Percentiles rank a stretch among this genome's conserved stretches.
Conservation (phyloP, 1,139 yeast species). For the Lizanozyma gosingica region DNA sequence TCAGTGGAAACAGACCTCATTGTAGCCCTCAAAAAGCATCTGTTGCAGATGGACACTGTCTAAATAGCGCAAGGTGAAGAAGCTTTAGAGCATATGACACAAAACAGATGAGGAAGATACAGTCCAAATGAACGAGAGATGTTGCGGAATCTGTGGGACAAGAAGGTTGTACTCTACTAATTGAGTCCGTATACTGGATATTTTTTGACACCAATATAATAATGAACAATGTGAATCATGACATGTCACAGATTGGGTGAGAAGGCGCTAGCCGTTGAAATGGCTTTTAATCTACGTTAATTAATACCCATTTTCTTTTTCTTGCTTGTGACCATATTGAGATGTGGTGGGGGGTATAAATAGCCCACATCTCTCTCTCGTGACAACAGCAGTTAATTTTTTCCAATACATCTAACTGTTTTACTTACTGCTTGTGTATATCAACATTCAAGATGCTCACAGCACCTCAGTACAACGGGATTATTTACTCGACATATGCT, state of each 20-base stretch:
- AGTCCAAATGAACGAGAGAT: no score
- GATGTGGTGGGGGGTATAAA: background rate
- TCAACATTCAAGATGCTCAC: no score
- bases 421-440: no score
- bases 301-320: no score
- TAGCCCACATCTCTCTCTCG: background rate
- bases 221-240: background rate
- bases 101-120: background rate
- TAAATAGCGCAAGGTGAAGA: background rate
- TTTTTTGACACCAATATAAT: no score
- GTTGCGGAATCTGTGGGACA: no score
- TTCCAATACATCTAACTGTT: background rate
- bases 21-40: background rate
- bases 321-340: no score
- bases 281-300: background rate
- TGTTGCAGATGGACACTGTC: background rate
- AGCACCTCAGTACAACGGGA: conserved; percentile 41
- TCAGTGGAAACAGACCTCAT: background rate
- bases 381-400: background rate
- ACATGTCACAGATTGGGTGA: background rate
- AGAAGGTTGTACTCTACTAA: no score
- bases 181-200: no score
- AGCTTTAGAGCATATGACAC: background rate
- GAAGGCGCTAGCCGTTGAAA: background rate
- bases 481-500: conserved; percentile 67